Evolutionary conservation across 805 yeast genomes (phyloP).

Genomic region (Myxozyma geophila): DNA sequence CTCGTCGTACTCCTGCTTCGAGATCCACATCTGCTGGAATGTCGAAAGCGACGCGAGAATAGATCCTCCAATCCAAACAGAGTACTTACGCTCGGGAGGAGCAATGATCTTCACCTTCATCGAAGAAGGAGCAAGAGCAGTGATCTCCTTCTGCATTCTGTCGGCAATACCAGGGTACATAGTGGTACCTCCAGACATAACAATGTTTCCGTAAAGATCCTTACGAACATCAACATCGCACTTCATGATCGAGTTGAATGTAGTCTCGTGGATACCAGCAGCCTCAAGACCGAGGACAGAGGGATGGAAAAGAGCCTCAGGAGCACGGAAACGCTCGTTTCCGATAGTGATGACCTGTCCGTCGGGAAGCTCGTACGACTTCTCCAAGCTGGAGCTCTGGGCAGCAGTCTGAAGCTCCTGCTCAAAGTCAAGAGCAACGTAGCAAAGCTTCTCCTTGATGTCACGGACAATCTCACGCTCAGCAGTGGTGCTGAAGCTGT

Average conservation of each 20-base stretch:
- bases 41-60: slow-evolving; percentile 97
- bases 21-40: slow-evolving; percentile 99
- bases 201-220: slow-evolving; percentile 98
- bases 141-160: slow-evolving; percentile 99
- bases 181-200: slow-evolving; percentile 99
- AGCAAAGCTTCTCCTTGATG: slow-evolving; percentile 96
- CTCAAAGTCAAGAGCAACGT: slow-evolving; percentile 98
- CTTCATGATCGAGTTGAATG: slow-evolving; percentile 93
- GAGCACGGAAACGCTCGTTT: slow-evolving; percentile 99
- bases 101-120: slow-evolving; percentile 99
- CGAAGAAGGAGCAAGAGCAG: slow-evolving; percentile 98
- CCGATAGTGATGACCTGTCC: slow-evolving; percentile 99
- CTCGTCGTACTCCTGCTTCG: slow-evolving; percentile 99
- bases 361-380: slow-evolving; percentile 99
- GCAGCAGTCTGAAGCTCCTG: slow-evolving; percentile 99
- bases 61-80: slow-evolving; percentile 99
- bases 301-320: slow-evolving; percentile 99
- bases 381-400: slow-evolving; percentile 96
- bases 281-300: slow-evolving; percentile 88
- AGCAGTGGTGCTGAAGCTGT: slow-evolving; percentile 97
- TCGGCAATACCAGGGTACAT: slow-evolving; percentile 99
- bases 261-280: slow-evolving; percentile 98
- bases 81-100: slow-evolving; percentile 95
- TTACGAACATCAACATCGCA: slow-evolving; percentile 99
- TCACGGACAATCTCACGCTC: slow-evolving; percentile 98